Evolutionary conservation across 306 rosid species (phyloP).

Genomic region (Prunus campanulata): DNA sequence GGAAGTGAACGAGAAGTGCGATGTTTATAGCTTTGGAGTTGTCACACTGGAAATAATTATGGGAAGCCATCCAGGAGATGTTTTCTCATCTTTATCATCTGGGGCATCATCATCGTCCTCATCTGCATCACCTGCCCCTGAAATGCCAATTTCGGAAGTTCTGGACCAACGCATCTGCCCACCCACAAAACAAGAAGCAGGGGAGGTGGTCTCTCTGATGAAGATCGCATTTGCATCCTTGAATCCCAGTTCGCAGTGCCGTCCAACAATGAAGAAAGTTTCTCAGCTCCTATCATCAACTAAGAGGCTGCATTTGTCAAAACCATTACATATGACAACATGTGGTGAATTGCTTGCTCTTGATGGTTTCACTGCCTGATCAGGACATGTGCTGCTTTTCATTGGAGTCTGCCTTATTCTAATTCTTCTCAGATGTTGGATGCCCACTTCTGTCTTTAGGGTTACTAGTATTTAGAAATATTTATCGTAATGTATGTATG

Average conservation of each 20-base stretch:
- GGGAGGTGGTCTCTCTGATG: background rate
- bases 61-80: too few relatives aligned
- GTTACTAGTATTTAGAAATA: too few relatives aligned
- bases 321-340: background rate
- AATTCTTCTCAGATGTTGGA: too few relatives aligned
- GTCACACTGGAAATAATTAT: too few relatives aligned
- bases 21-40: too few relatives aligned
- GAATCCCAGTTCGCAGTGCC: background rate
- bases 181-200: background rate
- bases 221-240: constrained; percentile 1
- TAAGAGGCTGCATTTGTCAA: background rate
- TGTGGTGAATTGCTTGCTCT: background rate
- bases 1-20: too few relatives aligned
- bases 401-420: too few relatives aligned
- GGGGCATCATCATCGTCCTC: fast-evolving
- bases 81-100: background rate
- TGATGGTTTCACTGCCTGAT: background rate
- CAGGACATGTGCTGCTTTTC: background rate
- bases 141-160: background rate
- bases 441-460: too few relatives aligned
- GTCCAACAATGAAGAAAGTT: constrained; percentile 7
- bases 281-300: background rate
- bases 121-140: background rate
- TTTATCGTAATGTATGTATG: too few relatives aligned
- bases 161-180: constrained; percentile 4